Base-by-base conservation (phyloP, 2,329 filamentous ascomycete genomes). In the Penicillium brasilianum region DNA sequence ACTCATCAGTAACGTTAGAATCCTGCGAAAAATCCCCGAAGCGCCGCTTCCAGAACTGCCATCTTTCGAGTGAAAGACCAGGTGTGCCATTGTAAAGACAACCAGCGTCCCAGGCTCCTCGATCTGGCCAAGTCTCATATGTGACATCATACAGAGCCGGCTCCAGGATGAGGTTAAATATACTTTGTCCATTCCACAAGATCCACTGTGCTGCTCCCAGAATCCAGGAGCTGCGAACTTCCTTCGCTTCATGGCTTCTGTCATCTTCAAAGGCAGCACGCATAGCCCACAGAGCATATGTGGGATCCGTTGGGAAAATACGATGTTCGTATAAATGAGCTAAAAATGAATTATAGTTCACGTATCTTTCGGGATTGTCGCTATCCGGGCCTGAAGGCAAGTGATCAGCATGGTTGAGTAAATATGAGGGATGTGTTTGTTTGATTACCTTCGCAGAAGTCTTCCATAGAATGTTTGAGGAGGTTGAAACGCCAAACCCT, bases 261-360 rank as follows among this genome's bases (percentile, higher is more conserved):
- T 57, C 44, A 11, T 57, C 44, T 36, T 57, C 55, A 20, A 57
- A 50, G 18, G 55, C 55, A 8, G 55, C 43, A 20, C 55, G 55
- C 55, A 57, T 57, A 28, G 55, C 55, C 55, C 55, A 57, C n/a
- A 57, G 6, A 1, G 55, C 55, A 32, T 57, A 57, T 14, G 55
- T 49, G 14, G 55, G 55, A 30, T 57, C 55, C 1, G 44, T 57
- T 4, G 43, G 43, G n/a, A 57, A 57, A 20, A 57, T 50, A 2
- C 55, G 55, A 30, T 49, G 44, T 18, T 49, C 43, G 25, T 57
- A 57, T 18, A 57, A 36, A 14, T 57, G 55, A 14, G 55, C 55
- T n/a, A 57, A 28, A n/a, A 57, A 57, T 28, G 55, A 57, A 22
- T 57, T 57, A 20, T 57, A 57, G 43, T 50, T 57, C 4, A 57